Percentiles rank a stretch among this genome's conserved stretches.
These are phyloP conservation scores for Didymella sp. DNA, from an alignment of 2,329 filamentous ascomycete genomes.

Conservation along the genomic window DNA sequence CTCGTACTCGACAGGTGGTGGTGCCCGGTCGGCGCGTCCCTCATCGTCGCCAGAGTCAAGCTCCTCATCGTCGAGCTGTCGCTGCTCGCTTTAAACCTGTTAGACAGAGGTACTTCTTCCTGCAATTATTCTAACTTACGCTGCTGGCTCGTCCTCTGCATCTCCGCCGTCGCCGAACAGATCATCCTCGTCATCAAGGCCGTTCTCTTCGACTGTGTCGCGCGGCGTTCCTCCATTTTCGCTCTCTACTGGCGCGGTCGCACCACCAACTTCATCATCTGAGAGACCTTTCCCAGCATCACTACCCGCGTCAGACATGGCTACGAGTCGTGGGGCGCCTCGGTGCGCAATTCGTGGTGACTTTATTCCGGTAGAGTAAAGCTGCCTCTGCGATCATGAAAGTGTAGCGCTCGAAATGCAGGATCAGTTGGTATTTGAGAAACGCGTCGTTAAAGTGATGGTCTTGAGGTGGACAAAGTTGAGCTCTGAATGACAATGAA, in stretches of 20 bases:
- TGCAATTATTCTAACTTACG: constrained; percentile 33
- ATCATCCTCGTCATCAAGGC: constrained; percentile 49
- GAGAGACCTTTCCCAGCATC: constrained; percentile 32
- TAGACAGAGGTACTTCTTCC: constrained; percentile 23
- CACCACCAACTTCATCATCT: constrained; percentile 46
- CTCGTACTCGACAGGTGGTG: constrained; percentile 55
- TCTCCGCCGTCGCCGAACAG: constrained; percentile 56
- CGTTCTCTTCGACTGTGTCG: constrained; percentile 44
- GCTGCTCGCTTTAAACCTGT: constrained; percentile 42
- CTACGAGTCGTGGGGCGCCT: constrained; percentile 12
- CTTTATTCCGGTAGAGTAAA: neutral
- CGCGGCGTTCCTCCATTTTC: constrained; percentile 39
- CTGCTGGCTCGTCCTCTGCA: constrained; percentile 38
- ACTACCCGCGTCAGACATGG: constrained; percentile 48
- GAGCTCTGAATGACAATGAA: constrained; percentile 23
- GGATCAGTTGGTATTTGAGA: neutral
- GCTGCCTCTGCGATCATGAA: neutral
- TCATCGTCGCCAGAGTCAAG: constrained; percentile 68
- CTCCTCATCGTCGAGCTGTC: constrained; percentile 67
- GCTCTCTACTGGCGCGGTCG: constrained; percentile 40
- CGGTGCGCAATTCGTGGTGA: constrained; percentile 7
- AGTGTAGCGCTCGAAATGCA: constrained; percentile 1
- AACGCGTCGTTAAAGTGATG: constrained; percentile 20
- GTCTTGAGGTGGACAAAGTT: constrained; percentile 32
- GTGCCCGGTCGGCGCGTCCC: constrained; percentile 67